Conservation (phyloP, 805 yeast genomes). For the Nakazawaea wyomingensis region DNA sequence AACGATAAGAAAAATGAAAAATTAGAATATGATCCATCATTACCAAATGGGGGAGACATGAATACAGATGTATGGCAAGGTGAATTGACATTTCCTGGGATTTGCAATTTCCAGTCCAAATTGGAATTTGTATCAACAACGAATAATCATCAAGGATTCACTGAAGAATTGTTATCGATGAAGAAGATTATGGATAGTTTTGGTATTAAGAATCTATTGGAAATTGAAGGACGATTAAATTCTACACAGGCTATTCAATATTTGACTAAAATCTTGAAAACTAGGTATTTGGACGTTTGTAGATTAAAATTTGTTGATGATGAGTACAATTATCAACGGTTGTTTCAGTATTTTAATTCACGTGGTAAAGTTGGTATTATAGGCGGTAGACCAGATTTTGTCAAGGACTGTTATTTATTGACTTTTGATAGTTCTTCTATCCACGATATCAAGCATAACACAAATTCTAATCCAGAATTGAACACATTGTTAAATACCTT, state of each 20-base stretch:
- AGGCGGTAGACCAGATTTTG: constrained; percentile 40
- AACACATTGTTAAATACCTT: constrained; percentile 4
- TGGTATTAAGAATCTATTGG: constrained; percentile 2
- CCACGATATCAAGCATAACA: not conserved
- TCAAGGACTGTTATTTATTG: constrained; percentile 61
- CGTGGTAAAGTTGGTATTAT: constrained; percentile 57
- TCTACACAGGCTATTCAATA: constrained; percentile 50
- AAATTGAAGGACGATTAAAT: constrained; percentile 61
- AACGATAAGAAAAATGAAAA: constrained; percentile 15
- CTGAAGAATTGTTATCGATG: not conserved
- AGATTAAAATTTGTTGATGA: constrained; percentile 28
- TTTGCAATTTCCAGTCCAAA: constrained; percentile 10
- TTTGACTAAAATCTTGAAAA: constrained; percentile 37
- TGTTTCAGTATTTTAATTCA: constrained; percentile 41
- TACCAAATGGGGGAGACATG: constrained; percentile 10
- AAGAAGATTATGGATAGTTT: constrained; percentile 6
- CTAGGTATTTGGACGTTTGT: constrained; percentile 51
- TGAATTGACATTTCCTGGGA: constrained; percentile 14
- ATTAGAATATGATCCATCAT: constrained; percentile 9
- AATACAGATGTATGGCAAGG: constrained; percentile 13
- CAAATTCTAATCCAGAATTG: not conserved
- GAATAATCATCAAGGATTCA: not conserved
- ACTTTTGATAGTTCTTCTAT: constrained; percentile 24
- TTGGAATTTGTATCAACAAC: constrained; percentile 10
- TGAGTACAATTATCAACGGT: constrained; percentile 22